Base-by-base conservation (phyloP, 352 stramenopile species). In the Phytophthora palmivora region DNA sequence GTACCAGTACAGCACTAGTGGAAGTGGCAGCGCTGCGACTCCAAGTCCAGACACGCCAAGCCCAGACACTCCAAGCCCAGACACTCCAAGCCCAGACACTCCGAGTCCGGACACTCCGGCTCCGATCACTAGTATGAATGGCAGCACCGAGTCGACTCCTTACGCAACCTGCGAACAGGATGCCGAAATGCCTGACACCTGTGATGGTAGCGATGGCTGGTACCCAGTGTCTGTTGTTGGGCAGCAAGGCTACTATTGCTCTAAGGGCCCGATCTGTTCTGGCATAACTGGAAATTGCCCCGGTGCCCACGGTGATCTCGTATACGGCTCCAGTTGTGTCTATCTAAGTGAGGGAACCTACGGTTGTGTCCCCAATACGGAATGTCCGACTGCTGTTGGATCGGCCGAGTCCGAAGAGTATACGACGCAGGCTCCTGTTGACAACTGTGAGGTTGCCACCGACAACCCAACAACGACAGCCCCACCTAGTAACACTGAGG, bases 141-240 rank as follows among this genome's bases (percentile, higher is more conserved):
- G 14, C 2, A 18, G 15, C n/a, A 53, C 37, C 18, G 43, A 28
- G 8, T 39, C 45, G 7, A 60, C 46, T 39, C 24, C 33, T 32
- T 28, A 26, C 41, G 38, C 11, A 16, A 34, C 16, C 10, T 76
- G 68, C 8, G 42, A 67, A 16, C 37, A 70, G n/a, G 53, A 74
- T 42, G 24, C 24, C 10, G 51, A 46, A 4, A 53, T 71, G 47
- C 58, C 59, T 7, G 42, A 61, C 24, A 30, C 61, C 38, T 79
- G 67, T 24, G 63, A 77, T 33, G 59, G 63, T 26, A 60, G 57
- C 43, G 41, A 77, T 28, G 49, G 59, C 18, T 77, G 63, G 71
- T 74, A 48, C 38, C 67, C 72, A 0, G 58, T 80, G 42, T 78
- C 67, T 4, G 72, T 78, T 11, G 65, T 42, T 1, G 68, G 65